A percentile compares a stretch with the other conserved stretches of the same genome.
Evolutionary conservation across 441 rosid species (phyloP).

Genomic region (Croton laevigatus): DNA sequence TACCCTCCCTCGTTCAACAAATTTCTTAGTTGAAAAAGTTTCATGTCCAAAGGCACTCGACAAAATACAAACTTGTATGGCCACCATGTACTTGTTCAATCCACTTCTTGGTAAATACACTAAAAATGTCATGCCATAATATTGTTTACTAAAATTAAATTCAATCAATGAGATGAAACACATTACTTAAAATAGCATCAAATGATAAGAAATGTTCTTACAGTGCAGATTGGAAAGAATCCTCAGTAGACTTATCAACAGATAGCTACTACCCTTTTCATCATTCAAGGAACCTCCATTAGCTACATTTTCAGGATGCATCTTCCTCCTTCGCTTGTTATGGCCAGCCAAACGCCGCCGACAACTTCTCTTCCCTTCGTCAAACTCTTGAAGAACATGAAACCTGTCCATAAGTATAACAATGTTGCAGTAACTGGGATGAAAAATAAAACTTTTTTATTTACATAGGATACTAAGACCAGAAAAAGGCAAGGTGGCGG

Average conservation of each 20-base stretch:
- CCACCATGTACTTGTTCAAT: background rate
- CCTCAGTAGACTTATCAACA: constrained; percentile 70
- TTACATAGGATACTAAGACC: constrained; percentile 6
- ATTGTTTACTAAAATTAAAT: background rate
- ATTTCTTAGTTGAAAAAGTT: background rate
- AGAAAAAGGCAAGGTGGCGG: background rate
- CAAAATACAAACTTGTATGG: no score
- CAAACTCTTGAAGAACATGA: constrained; percentile 92
- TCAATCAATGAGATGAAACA: constrained; percentile 9
- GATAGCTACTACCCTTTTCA: constrained; percentile 68
- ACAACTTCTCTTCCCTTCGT: constrained; percentile 96
- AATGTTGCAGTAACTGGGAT: constrained; percentile 35
- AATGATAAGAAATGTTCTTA: constrained; percentile 34
- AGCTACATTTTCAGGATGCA: constrained; percentile 58
- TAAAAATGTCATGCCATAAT: background rate
- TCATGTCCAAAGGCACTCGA: background rate
- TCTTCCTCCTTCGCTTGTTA: constrained; percentile 87
- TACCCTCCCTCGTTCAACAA: background rate
- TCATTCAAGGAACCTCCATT: constrained; percentile 49
- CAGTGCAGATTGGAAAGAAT: constrained; percentile 79
- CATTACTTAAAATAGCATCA: constrained; percentile 2
- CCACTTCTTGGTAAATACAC: background rate
- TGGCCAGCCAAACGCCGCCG: constrained; percentile 98
- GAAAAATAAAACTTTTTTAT: constrained; percentile 6
- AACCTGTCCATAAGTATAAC: constrained; percentile 53